These are phyloP conservation scores for Ulmus americana DNA, from an alignment of 331 rosid species.

Conservation along the genomic window DNA sequence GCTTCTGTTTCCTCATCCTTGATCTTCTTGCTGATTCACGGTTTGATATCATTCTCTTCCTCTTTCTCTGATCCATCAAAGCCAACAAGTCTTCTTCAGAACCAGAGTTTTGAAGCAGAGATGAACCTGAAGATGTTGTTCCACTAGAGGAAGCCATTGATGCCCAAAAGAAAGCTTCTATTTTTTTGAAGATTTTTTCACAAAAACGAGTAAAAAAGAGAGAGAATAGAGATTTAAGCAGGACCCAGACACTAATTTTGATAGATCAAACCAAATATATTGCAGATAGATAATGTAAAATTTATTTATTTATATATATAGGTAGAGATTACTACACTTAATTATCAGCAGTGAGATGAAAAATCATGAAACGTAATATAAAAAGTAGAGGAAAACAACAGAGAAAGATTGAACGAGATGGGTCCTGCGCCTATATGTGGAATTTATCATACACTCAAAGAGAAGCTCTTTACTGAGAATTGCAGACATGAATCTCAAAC, in stretches of 20 bases:
- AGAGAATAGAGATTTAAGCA: slow-evolving; percentile 23
- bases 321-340: slow-evolving; percentile 8
- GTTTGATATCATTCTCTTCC: slow-evolving; percentile 89
- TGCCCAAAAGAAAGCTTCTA: background rate
- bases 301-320: background rate
- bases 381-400: slow-evolving; percentile 84
- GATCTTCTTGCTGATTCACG: slow-evolving; percentile 88
- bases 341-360: background rate
- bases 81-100: slow-evolving; percentile 60
- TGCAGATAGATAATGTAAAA: slow-evolving; percentile 5
- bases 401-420: slow-evolving; percentile 98
- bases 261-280: background rate
- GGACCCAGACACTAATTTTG: slow-evolving; percentile 31
- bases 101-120: slow-evolving; percentile 54
- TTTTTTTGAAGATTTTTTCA: background rate
- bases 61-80: slow-evolving; percentile 71
- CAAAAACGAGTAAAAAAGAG: background rate
- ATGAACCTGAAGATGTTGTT: slow-evolving; percentile 55
- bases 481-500: slow-evolving; percentile 92
- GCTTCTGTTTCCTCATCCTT: slow-evolving; percentile 90
- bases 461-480: slow-evolving; percentile 70
- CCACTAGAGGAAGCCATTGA: slow-evolving; percentile 83
- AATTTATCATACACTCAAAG: slow-evolving; percentile 85
- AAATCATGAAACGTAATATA: slow-evolving; percentile 90
- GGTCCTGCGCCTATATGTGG: slow-evolving; percentile 82